A percentile compares a stretch with the other conserved stretches of the same genome.
phyloP scores from a whole-genome alignment of 495 filamentous ascomycete genomes.

The Aspergillus carlsbadensis region DNA sequence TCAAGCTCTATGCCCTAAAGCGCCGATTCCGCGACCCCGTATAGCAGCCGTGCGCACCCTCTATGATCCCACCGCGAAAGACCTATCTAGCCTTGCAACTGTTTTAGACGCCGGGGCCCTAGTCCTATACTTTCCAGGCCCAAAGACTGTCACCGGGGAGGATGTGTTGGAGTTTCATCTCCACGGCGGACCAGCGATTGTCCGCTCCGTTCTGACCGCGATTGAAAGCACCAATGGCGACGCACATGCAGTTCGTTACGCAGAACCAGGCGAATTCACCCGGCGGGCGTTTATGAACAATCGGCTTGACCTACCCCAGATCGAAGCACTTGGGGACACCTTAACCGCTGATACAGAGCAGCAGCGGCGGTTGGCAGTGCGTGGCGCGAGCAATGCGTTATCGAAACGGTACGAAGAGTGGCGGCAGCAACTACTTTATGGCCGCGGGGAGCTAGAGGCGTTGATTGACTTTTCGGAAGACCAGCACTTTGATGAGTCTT shows the following conservation, averaged over 20 bases:
- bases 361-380: conserved; percentile 81
- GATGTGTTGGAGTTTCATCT: conserved; percentile 91
- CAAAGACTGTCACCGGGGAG: conserved; percentile 86
- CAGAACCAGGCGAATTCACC: conserved; percentile 95
- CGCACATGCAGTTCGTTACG: conserved; percentile 66
- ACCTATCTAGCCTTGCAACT: conserved; percentile 25
- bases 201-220: conserved; percentile 78
- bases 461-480: conserved; percentile 97
- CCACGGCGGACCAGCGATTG: conserved; percentile 87
- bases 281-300: conserved; percentile 87
- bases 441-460: conserved; percentile 88
- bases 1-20: conserved; percentile 66
- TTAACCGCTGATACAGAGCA: conserved; percentile 90
- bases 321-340: conserved; percentile 86
- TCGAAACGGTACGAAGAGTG: conserved; percentile 82
- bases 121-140: conserved; percentile 83
- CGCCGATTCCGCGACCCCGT: conserved; percentile 65
- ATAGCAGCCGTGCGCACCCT: conserved; percentile 75
- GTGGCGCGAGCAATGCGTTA: conserved; percentile 67
- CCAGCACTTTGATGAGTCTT: conserved; percentile 92
- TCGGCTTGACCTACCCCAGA: conserved; percentile 84
- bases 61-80: conserved; percentile 55
- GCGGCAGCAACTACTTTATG: conserved; percentile 73
- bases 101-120: conserved; percentile 81
- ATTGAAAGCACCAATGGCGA: conserved; percentile 52